phyloP scores from a whole-genome alignment of 192 early-diverging fungal species.

The Fimicolochytrium jonesii region DNA sequence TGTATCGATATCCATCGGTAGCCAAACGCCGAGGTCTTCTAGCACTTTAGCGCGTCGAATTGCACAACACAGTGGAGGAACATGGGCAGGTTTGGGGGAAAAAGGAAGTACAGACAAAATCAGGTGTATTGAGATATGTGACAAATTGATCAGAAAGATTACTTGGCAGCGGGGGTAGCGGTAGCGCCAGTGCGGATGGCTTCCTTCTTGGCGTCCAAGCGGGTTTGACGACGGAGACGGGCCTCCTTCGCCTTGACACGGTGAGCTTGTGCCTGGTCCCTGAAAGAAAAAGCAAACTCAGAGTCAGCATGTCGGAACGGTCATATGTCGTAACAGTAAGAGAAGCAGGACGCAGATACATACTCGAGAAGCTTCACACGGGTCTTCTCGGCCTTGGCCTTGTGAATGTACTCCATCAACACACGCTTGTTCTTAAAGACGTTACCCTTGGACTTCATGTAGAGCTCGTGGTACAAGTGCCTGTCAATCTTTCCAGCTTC shows the following conservation, averaged over 20 bases:
- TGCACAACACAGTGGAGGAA: too few species aligned
- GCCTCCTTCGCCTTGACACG: constrained; percentile 92
- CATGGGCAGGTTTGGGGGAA: too few species aligned
- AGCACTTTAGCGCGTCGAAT: too few species aligned
- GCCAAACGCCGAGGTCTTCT: too few species aligned
- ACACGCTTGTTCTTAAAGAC: constrained; percentile 99
- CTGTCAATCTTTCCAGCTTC: constrained; percentile 97
- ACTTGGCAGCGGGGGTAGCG: too few species aligned
- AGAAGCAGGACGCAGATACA: constrained; percentile 3
- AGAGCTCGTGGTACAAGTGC: constrained; percentile 96
- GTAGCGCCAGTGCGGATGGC: constrained; percentile 45
- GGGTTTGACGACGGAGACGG: constrained; percentile 84
- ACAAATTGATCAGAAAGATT: too few species aligned
- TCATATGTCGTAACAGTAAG: neutral
- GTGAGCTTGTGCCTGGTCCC: constrained; percentile 97
- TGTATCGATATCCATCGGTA: too few species aligned
- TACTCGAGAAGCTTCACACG: constrained; percentile 82
- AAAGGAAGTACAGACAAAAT: too few species aligned
- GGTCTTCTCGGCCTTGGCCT: constrained; percentile 97
- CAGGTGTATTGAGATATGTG: too few species aligned
- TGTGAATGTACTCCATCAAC: constrained; percentile 99
- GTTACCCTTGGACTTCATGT: constrained; percentile 99
- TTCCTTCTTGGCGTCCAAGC: constrained; percentile 87
- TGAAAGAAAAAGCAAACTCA: constrained; percentile 20
- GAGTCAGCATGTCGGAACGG: neutral